These are phyloP conservation scores for Xylariaceae sp. DNA, from an alignment of 2,329 filamentous ascomycete species.

Conservation along the genomic window DNA sequence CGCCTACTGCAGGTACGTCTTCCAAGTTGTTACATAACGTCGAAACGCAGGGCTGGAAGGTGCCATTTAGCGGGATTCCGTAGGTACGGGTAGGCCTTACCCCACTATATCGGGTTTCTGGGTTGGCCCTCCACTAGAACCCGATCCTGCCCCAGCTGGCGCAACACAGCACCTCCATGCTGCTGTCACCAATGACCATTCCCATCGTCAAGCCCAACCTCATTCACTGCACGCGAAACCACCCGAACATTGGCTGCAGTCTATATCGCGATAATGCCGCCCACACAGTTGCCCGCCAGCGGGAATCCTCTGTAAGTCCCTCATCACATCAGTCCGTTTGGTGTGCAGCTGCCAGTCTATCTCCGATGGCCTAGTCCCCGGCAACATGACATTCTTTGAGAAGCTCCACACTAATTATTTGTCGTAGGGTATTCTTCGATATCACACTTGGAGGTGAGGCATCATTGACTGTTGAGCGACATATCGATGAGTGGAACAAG, in stretches of 20 bases:
- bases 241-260: neutral
- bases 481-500: neutral
- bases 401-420: neutral
- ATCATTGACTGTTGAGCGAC: neutral
- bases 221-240: neutral
- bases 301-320: constrained; percentile 40
- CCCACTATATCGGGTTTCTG: no score
- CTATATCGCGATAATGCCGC: constrained; percentile 27
- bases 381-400: neutral
- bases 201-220: no score
- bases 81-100: no score
- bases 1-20: no score
- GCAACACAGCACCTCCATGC: no score
- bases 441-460: constrained; percentile 70
- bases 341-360: neutral
- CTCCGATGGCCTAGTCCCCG: neutral
- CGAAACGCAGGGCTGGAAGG: no score
- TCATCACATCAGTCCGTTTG: constrained; percentile 7
- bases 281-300: constrained; percentile 37
- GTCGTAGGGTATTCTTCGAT: constrained; percentile 65
- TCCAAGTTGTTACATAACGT: no score
- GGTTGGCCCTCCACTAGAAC: no score
- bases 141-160: no score
- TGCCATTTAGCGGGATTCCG: no score
- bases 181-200: no score